Base-by-base conservation (phyloP, 2,329 filamentous ascomycete genomes). In the Cercospora beticola region DNA sequence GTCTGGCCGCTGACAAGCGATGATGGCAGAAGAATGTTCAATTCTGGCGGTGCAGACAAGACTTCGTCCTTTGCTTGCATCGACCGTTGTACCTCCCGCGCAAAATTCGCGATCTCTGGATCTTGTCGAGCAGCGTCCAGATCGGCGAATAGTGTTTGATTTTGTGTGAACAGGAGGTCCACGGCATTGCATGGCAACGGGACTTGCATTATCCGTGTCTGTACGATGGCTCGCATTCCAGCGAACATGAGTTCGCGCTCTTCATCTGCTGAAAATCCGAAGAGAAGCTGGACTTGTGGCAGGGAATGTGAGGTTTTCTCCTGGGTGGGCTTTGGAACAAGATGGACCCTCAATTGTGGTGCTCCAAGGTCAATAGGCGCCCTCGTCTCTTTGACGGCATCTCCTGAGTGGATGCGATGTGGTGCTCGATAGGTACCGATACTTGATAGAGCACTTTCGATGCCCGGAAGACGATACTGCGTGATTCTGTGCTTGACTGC, bases 151-250 rank as follows among this genome's bases (percentile, higher is more conserved):
- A 75, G n/a, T 21, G 52, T 7, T 6, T 57, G 18, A 18, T 65
- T 30, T n/a, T 70, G 65, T 9, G 58, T 59, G 52, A 77, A 74
- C 2, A 59, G 49, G 16, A 77, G n/a, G 58, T 78, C 76, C 10
- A 69, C 66, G 7, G 71, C 43, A 8, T 72, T 52, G 10, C 64
- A 60, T 28, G 74, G 75, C 10, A 75, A 58, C 10, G 72, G 64
- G 10, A 75, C 66, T 18, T 66, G 54, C 6, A 74, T 10, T 5
- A 54, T 63, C 71, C 68, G 72, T 30, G 70, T n/a, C 66, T 70
- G 59, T 10, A 65, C 46, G 23, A 70, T 60, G 26, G 72, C 71
- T 46, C 59, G 57, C 18, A 72, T 62, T 31, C 68, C 68, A 16
- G 60, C 58, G 31, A 72, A 49, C 12, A 43, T 18, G 10, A 72